Base-by-base conservation (phyloP, 306 rosid species). In the Dalbergia cochinchinensis region DNA sequence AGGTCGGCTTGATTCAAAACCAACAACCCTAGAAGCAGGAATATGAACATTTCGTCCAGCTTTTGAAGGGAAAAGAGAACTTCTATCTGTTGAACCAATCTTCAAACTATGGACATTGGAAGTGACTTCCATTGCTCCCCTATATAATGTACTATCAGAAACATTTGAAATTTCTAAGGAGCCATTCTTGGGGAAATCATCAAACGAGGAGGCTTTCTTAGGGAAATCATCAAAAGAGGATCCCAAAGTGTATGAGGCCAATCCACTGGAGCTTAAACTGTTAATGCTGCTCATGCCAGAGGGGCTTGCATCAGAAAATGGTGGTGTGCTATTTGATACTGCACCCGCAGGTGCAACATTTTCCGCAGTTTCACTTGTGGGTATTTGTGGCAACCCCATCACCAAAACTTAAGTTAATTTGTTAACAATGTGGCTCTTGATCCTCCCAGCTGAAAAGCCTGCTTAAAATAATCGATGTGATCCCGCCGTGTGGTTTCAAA, bases 11-110 rank as follows among this genome's bases (percentile, higher is more conserved):
- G 98, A 86, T 81, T 89, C 83, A 80, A 95, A 95, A 65, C 99
- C 99, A 39, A 95, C 97, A 85, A 93, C 85, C 91, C 97, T 86
- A 61, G 99, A 91, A 83, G 83, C 96, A 57, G 99, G 99, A 65
- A 34, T 74, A 65, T 85, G 94, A 77, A 85, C 66, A 80, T 58
- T 80, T 22, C 89, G 83, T 50, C 88, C 94, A 83, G 60, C 81
- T 79, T 78, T 84, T 16, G 92, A 62, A 47, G 83, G 76, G 76
- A 80, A 82, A 41, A 66, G 76, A 67, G 73, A 69, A 59, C 74
- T 71, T 61, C 76, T 85, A 68, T 89, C 94, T 35, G 87, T 62
- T 57, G 90, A 90, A 83, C 83, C 90, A 69, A 82, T 88, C 76
- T 81, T 87, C 81, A 85, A 66, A 71, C 89, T 82, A 80, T 90